Evolutionary conservation across 257 asterid species (phyloP).

Genomic region (Solanum dulcamara): DNA sequence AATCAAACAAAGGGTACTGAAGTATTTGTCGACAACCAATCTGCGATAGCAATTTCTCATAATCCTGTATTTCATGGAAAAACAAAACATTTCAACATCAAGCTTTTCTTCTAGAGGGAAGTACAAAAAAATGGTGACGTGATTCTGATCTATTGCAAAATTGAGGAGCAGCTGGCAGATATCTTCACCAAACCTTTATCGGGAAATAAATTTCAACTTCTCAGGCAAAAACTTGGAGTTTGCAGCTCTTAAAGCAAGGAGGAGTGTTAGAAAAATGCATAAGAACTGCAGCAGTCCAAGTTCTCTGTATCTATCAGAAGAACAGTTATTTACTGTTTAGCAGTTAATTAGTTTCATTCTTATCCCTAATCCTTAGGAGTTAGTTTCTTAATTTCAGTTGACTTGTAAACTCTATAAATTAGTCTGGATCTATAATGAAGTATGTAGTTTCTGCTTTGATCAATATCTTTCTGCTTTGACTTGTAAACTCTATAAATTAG

Average conservation of each 20-base stretch:
- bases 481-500: too few relatives aligned
- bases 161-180: background rate
- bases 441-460: too few relatives aligned
- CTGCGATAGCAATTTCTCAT: background rate
- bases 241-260: background rate
- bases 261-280: background rate
- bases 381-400: too few relatives aligned
- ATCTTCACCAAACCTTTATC: background rate
- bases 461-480: too few relatives aligned
- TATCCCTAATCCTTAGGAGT: too few relatives aligned
- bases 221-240: background rate
- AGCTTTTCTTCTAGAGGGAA: background rate
- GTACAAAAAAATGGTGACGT: too few relatives aligned
- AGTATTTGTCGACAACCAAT: background rate
- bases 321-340: too few relatives aligned
- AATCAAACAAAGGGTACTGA: background rate
- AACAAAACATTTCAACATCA: background rate
- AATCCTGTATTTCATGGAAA: background rate
- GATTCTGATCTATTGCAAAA: background rate
- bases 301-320: too few relatives aligned
- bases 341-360: too few relatives aligned
- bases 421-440: too few relatives aligned
- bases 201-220: background rate
- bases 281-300: too few relatives aligned
- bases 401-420: too few relatives aligned